phyloP scores from a whole-genome alignment of 2,329 filamentous ascomycete species.

The Penicillium sp. region DNA sequence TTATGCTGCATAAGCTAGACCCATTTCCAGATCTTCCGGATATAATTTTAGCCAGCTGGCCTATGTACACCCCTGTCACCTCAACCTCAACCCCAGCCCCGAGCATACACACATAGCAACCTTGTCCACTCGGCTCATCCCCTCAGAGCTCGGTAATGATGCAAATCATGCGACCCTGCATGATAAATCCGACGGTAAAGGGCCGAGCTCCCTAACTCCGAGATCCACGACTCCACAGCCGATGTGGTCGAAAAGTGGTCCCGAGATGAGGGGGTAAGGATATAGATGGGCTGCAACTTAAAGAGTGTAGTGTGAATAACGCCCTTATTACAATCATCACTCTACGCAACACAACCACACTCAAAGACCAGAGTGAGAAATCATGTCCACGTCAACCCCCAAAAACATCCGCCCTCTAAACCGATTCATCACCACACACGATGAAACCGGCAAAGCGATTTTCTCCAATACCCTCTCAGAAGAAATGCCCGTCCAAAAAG shows the following conservation, averaged over 20 bases:
- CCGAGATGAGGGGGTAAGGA: constrained; percentile 21
- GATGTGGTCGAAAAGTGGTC: constrained; percentile 30
- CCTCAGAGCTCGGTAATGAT: not conserved
- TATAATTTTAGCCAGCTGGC: too few relatives aligned
- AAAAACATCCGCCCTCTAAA: constrained; percentile 40
- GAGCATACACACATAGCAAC: not conserved
- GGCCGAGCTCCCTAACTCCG: not conserved
- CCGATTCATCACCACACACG: constrained; percentile 40
- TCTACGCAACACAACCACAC: not conserved
- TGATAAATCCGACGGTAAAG: not conserved
- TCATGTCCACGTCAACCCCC: constrained; percentile 9
- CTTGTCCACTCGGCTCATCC: not conserved
- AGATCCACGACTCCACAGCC: constrained; percentile 14
- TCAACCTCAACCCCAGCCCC: too few relatives aligned
- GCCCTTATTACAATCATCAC: too few relatives aligned
- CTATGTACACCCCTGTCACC: too few relatives aligned
- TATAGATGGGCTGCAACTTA: constrained; percentile 18
- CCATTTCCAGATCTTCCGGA: too few relatives aligned
- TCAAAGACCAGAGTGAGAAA: not conserved
- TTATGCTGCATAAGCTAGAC: too few relatives aligned
- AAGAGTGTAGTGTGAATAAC: too few relatives aligned
- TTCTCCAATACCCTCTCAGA: constrained; percentile 36
- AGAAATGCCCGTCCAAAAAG: constrained; percentile 22
- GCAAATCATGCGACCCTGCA: not conserved
- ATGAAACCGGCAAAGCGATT: constrained; percentile 38